phyloP scores from a whole-genome alignment of 1,284 basidiomycete species.

The Papiliotrema laurentii region DNA sequence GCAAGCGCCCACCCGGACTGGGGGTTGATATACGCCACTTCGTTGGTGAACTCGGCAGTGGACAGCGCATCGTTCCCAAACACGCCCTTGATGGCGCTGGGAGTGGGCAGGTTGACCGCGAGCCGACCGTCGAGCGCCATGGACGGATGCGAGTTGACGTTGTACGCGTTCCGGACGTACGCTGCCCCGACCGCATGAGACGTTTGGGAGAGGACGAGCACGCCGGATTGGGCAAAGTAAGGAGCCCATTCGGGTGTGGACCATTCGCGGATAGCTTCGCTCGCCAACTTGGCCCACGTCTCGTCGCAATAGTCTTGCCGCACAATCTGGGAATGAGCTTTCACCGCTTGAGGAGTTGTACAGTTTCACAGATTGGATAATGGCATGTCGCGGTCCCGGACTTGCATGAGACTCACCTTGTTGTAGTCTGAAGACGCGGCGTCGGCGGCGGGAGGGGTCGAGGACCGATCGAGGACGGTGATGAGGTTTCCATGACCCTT shows the following conservation, averaged over 20 bases:
- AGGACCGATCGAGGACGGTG: slow-evolving; percentile 14
- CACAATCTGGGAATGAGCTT: slow-evolving; percentile 16
- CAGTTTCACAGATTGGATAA: no score
- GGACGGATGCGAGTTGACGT: slow-evolving; percentile 8
- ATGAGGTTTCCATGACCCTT: slow-evolving; percentile 10
- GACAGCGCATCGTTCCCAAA: slow-evolving; percentile 8
- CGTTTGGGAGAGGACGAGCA: slow-evolving; percentile 6
- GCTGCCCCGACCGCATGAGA: not conserved
- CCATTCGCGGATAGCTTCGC: slow-evolving; percentile 29
- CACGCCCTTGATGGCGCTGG: slow-evolving; percentile 13
- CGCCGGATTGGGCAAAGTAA: slow-evolving; percentile 66
- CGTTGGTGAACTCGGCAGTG: slow-evolving; percentile 12
- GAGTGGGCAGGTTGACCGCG: slow-evolving; percentile 1
- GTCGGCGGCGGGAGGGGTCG: slow-evolving; percentile 12
- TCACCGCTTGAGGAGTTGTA: no score
- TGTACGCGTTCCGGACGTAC: slow-evolving; percentile 11
- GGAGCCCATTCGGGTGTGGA: slow-evolving; percentile 56
- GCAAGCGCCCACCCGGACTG: slow-evolving; percentile 80
- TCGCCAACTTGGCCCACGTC: slow-evolving; percentile 13
- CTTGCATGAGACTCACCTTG: slow-evolving; percentile 12
- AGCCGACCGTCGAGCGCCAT: slow-evolving; percentile 17
- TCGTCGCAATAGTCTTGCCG: slow-evolving; percentile 27
- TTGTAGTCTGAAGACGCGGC: slow-evolving; percentile 25
- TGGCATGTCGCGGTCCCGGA: not conserved
- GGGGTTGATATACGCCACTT: slow-evolving; percentile 61